Base-by-base conservation (phyloP, 192 early-diverging fungal species). In the Phlyctochytrium bullatum region DNA sequence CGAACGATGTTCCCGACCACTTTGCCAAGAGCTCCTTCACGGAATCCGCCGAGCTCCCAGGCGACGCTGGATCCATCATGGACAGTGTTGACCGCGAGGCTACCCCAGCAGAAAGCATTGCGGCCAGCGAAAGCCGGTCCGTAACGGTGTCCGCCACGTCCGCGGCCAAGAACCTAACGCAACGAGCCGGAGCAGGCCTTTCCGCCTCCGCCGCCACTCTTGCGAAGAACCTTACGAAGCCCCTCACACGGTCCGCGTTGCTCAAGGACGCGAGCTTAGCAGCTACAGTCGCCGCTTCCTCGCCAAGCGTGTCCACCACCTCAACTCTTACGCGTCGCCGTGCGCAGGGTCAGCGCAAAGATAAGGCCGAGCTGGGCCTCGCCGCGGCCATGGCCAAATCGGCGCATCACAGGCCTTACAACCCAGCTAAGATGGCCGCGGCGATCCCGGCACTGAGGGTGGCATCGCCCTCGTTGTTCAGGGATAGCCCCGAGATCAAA, bases 391-490 rank as follows among this genome's bases (percentile, higher is more conserved):
- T 64, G 23, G 57, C 69, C 0, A 59, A 64, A 59, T 17, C 25
- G 2, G 52, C 52, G 2, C 17, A 24, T 17, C 16, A 3, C 14
- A 47, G 69, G 1, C 69, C 69, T 0, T 71, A 65, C 62, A 40
- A 64, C 20, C 51, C 61, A 16, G 69, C 63, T 20, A 71, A 65
- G 31, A 71, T 71, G 69, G 62, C 60, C 24, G 61, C 53, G 23
- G 40, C 56, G 16, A 57, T 71, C 16, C 69, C 69, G 17, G 27
- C 61, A 36, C 62, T 71, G 3, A 16, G 64, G 12, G 24, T 60
- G 17, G 30, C 61, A 17, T 28, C 24, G 17, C 52, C 23, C 6
- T 20, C 29, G 31, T 20, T 34, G 12, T 32, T 34, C 20, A 2
- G 29, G 10, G 20, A 53, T 17, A n/a, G 36, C 17, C 2, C 40